Conservation (phyloP, 1,284 basidiomycete species). For the Pseudozyma sp. region DNA sequence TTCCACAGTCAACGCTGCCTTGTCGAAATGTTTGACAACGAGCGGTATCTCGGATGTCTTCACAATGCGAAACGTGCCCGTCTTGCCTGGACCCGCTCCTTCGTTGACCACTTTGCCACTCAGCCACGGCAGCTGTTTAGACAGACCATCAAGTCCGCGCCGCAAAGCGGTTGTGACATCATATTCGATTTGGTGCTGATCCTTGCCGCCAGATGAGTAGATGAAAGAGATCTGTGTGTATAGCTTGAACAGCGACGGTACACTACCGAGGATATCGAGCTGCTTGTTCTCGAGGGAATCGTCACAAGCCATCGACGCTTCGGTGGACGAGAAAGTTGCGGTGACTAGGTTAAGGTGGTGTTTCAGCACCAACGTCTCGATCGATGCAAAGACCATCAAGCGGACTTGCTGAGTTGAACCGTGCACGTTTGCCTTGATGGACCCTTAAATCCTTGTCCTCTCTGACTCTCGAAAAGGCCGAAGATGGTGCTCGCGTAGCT, state of each 20-base stretch:
- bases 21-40: constrained; percentile 1
- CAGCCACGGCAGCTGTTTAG: constrained; percentile 8
- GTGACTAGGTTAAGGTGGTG: neutral
- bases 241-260: constrained; percentile 8
- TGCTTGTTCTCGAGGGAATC: neutral
- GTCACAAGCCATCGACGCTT: neutral
- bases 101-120: constrained; percentile 4
- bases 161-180: neutral
- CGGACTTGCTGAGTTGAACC: too few species aligned
- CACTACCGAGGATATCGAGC: constrained; percentile 1
- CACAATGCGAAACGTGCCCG: constrained; percentile 4
- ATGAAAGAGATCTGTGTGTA: constrained; percentile 6
- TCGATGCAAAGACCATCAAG: too few species aligned
- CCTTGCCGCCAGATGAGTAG: neutral
- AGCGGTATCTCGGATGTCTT: neutral
- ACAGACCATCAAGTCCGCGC: neutral
- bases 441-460: too few species aligned
- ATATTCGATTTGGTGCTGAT: neutral
- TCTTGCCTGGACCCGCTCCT: neutral
- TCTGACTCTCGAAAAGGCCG: too few species aligned
- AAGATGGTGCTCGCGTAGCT: too few species aligned
- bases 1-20: neutral
- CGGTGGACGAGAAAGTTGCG: neutral
- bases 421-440: too few species aligned
- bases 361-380: too few species aligned